Evolutionary conservation across 2,329 filamentous ascomycete genomes (phyloP).

Genomic region (Exserohilum turcica): DNA sequence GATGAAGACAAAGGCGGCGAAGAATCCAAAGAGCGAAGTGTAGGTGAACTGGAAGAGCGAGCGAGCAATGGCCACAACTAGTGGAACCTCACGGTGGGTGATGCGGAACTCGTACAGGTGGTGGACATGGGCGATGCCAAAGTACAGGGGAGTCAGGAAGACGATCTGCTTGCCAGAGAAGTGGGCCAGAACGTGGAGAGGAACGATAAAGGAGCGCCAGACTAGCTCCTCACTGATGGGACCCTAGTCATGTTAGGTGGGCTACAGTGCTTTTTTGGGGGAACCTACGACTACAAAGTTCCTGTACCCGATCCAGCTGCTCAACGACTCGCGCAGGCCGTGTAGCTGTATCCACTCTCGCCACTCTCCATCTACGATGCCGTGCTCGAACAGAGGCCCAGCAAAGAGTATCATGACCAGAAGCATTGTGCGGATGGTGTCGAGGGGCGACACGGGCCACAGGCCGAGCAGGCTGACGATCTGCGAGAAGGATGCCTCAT

Average conservation of each 20-base stretch:
- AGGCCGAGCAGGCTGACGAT: slow-evolving; percentile 75
- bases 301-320: slow-evolving; percentile 81
- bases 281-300: slow-evolving; percentile 80
- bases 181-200: slow-evolving; percentile 76
- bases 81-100: slow-evolving; percentile 72
- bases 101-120: slow-evolving; percentile 95
- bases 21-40: slow-evolving; percentile 91
- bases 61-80: slow-evolving; percentile 67
- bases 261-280: neutral
- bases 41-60: slow-evolving; percentile 85
- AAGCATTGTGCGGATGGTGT: slow-evolving; percentile 67
- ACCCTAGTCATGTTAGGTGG: slow-evolving; percentile 53
- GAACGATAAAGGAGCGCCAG: slow-evolving; percentile 85
- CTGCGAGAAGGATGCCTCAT: slow-evolving; percentile 55
- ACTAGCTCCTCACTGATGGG: slow-evolving; percentile 92
- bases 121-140: slow-evolving; percentile 91
- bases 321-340: slow-evolving; percentile 62
- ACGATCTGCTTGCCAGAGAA: slow-evolving; percentile 62
- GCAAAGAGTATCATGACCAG: slow-evolving; percentile 80
- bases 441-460: slow-evolving; percentile 73
- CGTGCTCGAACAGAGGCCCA: slow-evolving; percentile 80
- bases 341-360: slow-evolving; percentile 64
- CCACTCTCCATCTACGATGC: slow-evolving; percentile 74
- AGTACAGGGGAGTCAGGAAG: slow-evolving; percentile 84
- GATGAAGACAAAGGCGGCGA: slow-evolving; percentile 86